Conservation (phyloP, 345 rosid species). For the Camelina sativa region DNA sequence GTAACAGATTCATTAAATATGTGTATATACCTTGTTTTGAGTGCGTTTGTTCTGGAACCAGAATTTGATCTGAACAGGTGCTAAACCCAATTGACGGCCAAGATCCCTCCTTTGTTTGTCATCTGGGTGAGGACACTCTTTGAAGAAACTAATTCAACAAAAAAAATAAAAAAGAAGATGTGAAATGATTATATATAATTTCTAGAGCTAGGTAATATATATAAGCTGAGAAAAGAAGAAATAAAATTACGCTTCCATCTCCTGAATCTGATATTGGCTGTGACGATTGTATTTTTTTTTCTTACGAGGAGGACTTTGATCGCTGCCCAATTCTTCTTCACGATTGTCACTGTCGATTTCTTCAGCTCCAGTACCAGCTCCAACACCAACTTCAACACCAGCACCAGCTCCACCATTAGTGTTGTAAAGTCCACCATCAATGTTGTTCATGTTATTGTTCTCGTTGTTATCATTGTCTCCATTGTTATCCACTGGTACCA, state of each 20-base stretch:
- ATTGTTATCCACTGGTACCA: slow-evolving; percentile 13
- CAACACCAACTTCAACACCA: too few species aligned
- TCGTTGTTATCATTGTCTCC: not conserved
- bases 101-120: slow-evolving; percentile 88
- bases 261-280: slow-evolving; percentile 82
- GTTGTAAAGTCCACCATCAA: not conserved
- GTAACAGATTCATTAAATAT: not conserved
- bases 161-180: not conserved
- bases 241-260: slow-evolving; percentile 77
- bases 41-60: slow-evolving; percentile 99
- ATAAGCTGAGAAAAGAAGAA: not conserved
- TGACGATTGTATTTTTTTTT: slow-evolving; percentile 91
- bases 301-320: slow-evolving; percentile 60
- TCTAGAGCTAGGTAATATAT: not conserved
- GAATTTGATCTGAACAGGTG: slow-evolving; percentile 86
- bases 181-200: slow-evolving; percentile 8
- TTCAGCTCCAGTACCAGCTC: not conserved
- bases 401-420: not conserved
- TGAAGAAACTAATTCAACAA: slow-evolving; percentile 53
- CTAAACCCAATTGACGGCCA: slow-evolving; percentile 76
- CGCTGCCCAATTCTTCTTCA: slow-evolving; percentile 68
- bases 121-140: slow-evolving; percentile 92
- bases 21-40: slow-evolving; percentile 79
- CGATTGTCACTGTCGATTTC: slow-evolving; percentile 56
- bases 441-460: slow-evolving; percentile 2